Evolutionary conservation across 1,284 basidiomycete genomes (phyloP).

Genomic region (Ceratobasidium sp.): DNA sequence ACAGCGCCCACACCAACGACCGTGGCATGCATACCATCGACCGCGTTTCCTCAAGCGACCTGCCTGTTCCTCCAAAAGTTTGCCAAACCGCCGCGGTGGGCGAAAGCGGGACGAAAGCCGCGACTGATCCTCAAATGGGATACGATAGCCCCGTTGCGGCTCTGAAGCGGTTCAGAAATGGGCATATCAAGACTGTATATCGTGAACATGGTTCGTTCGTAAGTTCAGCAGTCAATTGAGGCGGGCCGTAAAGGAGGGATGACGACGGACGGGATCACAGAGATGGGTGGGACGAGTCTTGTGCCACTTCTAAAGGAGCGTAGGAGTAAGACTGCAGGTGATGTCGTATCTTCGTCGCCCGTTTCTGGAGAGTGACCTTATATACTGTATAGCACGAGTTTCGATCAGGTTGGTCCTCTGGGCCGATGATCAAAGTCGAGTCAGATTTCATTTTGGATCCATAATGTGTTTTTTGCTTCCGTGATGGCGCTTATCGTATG

Average conservation of each 20-base stretch:
- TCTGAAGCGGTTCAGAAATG: conserved; percentile 85
- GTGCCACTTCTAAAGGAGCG: conserved; percentile 85
- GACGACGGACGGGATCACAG: conserved; percentile 71
- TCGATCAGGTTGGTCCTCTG: no score
- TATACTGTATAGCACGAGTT: no score
- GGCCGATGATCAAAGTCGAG: no score
- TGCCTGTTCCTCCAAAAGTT: conserved; percentile 33
- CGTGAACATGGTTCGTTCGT: conserved; percentile 69
- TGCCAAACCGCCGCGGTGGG: conserved; percentile 52
- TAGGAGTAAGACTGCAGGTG: conserved; percentile 80
- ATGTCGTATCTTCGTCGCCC: conserved; percentile 54
- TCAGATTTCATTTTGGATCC: no score
- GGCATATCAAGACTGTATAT: conserved; percentile 91
- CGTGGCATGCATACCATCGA: conserved; percentile 50
- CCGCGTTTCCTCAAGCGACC: conserved; percentile 57
- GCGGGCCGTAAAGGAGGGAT: conserved; percentile 49
- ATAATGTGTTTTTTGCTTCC: no score
- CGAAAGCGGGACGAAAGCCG: conserved; percentile 43
- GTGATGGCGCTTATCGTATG: no score
- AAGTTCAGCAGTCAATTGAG: conserved; percentile 51
- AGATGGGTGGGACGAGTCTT: conserved; percentile 89
- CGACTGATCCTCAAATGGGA: conserved; percentile 53
- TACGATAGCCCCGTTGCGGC: conserved; percentile 82
- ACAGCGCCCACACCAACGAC: conserved; percentile 20
- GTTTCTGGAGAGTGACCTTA: neutral